Base-by-base conservation (phyloP, 768 basidiomycete genomes). In the Lyophyllum decastes region DNA sequence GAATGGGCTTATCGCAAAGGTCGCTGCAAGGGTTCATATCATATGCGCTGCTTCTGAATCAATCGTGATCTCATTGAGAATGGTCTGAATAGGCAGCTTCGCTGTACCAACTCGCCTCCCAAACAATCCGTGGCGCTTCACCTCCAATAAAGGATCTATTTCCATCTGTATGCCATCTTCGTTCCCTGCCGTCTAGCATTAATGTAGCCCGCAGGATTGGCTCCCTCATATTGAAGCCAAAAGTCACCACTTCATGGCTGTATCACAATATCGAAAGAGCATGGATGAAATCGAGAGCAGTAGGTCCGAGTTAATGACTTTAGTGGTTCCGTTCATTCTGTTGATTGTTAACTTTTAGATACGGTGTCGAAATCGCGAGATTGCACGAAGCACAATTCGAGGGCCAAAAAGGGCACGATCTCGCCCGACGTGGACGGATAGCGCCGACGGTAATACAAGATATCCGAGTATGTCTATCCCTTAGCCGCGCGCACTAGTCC, bases 251-350 rank as follows among this genome's bases (percentile, higher is more conserved):
- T 99, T 99, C 66, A 79, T 81, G 45, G 94, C 94, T 2, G 96
- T 93, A 4, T 85, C 96, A 4, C 91, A 94, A 66, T 94, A 89
- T 66, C 81, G 96, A 45, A 89, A 94, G 72, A 90, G 91, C 68
- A 78, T 92, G 52, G 95, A 96, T 45, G 95, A 98, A 65, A 81
- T 91, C 21, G 94, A 88, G 69, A 81, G 82, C 30, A 87, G 82
- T 77, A 83, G 82, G 89, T 90, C 57, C 59, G 79, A 64, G 44
- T 57, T 30, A 2, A 24, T 16, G 22, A 45, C 35, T 40, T 46
- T 38, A 22, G 7, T 21, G 21, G 49, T 48, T 49, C 21, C 33
- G 27, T 21, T 33, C 26, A 26, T 47, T 43, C 38, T 34, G 57
- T 60, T 57, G 62, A 41, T 54, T n/a, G 61, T 55, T 8, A 51